These are phyloP conservation scores for Simmondsia chinensis DNA, from an alignment of 148 eudicot genomes.

Conservation along the genomic window DNA sequence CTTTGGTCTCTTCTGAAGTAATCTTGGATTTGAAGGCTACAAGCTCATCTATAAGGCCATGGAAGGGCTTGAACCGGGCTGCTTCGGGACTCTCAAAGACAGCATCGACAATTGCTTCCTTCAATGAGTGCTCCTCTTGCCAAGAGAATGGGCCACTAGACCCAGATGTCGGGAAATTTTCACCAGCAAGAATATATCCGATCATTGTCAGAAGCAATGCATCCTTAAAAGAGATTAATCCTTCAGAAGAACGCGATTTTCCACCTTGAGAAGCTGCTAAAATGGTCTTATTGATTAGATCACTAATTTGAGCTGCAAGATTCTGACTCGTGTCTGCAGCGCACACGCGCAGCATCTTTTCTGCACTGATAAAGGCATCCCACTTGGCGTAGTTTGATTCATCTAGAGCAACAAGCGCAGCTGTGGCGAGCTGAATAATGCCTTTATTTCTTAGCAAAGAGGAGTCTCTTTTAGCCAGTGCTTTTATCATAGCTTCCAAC, in stretches of 20 bases:
- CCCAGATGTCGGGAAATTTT: conserved; percentile 90
- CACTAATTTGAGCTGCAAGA: conserved; percentile 93
- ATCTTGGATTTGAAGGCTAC: conserved; percentile 42
- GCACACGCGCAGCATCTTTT: conserved; percentile 80
- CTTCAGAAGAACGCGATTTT: conserved; percentile 31
- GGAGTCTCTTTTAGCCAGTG: conserved; percentile 58
- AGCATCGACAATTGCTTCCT: conserved; percentile 92
- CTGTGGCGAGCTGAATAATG: conserved; percentile 76
- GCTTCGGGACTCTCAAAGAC: conserved; percentile 69
- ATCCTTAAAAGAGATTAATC: conserved; percentile 66
- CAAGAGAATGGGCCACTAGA: conserved; percentile 87
- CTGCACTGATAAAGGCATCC: conserved; percentile 94
- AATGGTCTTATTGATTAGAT: conserved; percentile 74
- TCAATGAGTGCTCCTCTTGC: conserved; percentile 93
- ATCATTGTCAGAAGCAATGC: conserved; percentile 63
- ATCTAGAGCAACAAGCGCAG: conserved; percentile 56
- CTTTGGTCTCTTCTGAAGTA: conserved; percentile 29
- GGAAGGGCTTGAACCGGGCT: conserved; percentile 59
- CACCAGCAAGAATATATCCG: conserved; percentile 90
- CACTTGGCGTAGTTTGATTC: conserved; percentile 58
- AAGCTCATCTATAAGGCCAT: conserved; percentile 52
- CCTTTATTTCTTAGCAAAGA: conserved; percentile 77
- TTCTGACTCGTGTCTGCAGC: conserved; percentile 93
- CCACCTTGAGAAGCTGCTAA: conserved; percentile 37
- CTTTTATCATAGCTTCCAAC: conserved; percentile 50